Evolutionary conservation across 1,139 yeast genomes (phyloP).

Genomic region (Scheffersomyces segobiensis): DNA sequence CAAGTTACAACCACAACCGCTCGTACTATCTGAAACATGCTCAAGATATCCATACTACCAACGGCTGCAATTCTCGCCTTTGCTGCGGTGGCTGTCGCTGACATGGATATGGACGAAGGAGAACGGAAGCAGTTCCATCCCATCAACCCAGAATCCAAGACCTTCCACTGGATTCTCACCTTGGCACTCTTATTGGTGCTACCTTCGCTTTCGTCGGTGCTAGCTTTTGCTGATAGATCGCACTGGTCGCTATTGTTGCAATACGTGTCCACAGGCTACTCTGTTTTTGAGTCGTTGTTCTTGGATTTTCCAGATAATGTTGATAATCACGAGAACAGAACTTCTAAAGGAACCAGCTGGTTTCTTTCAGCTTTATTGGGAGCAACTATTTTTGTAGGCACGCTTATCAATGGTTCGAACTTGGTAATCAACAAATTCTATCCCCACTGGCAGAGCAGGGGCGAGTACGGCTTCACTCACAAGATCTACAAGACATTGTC

Average conservation of each 20-base stretch:
- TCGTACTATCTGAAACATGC: not conserved
- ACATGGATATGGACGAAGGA: slow-evolving; percentile 32
- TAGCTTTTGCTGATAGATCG: slow-evolving; percentile 54
- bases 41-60: not conserved
- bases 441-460: slow-evolving; percentile 20
- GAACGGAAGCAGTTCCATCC: slow-evolving; percentile 42
- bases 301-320: slow-evolving; percentile 60
- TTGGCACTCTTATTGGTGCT: slow-evolving; percentile 45
- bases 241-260: slow-evolving; percentile 51
- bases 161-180: slow-evolving; percentile 65
- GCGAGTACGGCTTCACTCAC: slow-evolving; percentile 9
- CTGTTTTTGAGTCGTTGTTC: slow-evolving; percentile 54
- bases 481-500: slow-evolving; percentile 49
- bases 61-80: not conserved
- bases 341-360: slow-evolving; percentile 68
- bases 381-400: slow-evolving; percentile 52
- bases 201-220: slow-evolving; percentile 56
- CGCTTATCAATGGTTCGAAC: slow-evolving; percentile 54
- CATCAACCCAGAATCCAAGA: slow-evolving; percentile 49
- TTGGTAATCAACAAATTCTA: slow-evolving; percentile 39
- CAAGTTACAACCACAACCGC: not conserved
- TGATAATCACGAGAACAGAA: slow-evolving; percentile 62
- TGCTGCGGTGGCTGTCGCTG: slow-evolving; percentile 16
- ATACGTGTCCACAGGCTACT: slow-evolving; percentile 47
- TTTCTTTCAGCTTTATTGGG: slow-evolving; percentile 51